Evolutionary conservation across 139 green algal species (phyloP), one percentile per base, ranked within the genome.

Genomic region (Picochlorum sp.): DNA sequence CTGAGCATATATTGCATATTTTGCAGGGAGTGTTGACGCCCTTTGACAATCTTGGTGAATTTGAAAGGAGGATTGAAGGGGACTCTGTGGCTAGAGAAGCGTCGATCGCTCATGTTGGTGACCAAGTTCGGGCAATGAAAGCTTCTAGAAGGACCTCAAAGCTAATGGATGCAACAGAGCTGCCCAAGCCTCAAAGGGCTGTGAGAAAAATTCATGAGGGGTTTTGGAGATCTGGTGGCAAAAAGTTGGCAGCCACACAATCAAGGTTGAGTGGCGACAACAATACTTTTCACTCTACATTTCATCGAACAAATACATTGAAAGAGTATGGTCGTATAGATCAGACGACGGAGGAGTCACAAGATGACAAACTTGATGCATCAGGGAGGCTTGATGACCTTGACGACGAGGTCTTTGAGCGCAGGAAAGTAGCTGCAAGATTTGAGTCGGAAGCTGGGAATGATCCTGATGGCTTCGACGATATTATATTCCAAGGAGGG

Each of bases 11-110:
- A 9, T 12, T 12, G 9, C 26, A 28, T 29, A 5, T 43, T 5
- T 20, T 55, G 35, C 64, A 81, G 73, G 88, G 88, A 4, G 67
- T 93, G 14, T 57, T 96, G 18, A 96, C 88, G 0, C 88, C 88
- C 2, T 96, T 96, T 73, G 83, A 89, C 52, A 56, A 50, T 2
- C 61, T 96, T 35, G 66, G 78, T 0, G 88, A 87, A 14, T 91
- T 88, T 68, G 87, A 94, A 50, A 65, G 75, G 7, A 59, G 61
- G 12, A 61, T 88, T 2, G 43, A 78, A 43, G 55, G 36, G 7
- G 52, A 30, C 4, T 24, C 31, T 4, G 32, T 3, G 13, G 50
- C 22, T 4, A 32, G 24, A 3, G 52, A 4, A 57, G 60, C 25
- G 13, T 59, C 59, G 57, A 52, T 73, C 57, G 51, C 73, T 39